These are phyloP conservation scores for Wickerhamiella alocasiicola DNA, from an alignment of 805 yeast species.

Conservation along the genomic window DNA sequence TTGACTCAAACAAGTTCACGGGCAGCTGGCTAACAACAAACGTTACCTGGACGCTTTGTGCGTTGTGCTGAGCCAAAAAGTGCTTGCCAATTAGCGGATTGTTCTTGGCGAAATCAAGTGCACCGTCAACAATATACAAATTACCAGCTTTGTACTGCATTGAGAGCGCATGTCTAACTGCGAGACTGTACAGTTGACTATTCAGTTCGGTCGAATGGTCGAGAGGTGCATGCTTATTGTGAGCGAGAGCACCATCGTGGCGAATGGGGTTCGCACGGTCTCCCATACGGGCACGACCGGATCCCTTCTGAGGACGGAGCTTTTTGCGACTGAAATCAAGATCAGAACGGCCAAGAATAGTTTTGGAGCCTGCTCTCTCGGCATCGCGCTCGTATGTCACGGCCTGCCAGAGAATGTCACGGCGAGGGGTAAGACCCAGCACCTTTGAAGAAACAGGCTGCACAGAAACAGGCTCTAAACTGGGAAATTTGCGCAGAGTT, in stretches of 20 bases:
- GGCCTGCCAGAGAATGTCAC: slow-evolving; percentile 90
- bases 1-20: slow-evolving; percentile 47
- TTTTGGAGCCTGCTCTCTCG: slow-evolving; percentile 77
- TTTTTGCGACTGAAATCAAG: slow-evolving; percentile 77
- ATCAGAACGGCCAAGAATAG: slow-evolving; percentile 76
- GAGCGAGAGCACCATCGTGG: slow-evolving; percentile 78
- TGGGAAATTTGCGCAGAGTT: slow-evolving; percentile 73
- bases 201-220: slow-evolving; percentile 76
- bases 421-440: slow-evolving; percentile 63
- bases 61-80: slow-evolving; percentile 36
- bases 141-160: slow-evolving; percentile 66
- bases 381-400: slow-evolving; percentile 85
- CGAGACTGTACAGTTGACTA: slow-evolving; percentile 54
- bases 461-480: slow-evolving; percentile 69
- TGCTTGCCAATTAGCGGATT: slow-evolving; percentile 37
- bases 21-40: slow-evolving; percentile 55
- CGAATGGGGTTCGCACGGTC: slow-evolving; percentile 90
- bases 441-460: slow-evolving; percentile 66
- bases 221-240: slow-evolving; percentile 81
- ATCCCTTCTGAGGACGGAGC: slow-evolving; percentile 79
- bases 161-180: slow-evolving; percentile 72
- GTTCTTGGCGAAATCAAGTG: slow-evolving; percentile 27
- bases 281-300: slow-evolving; percentile 93
- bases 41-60: slow-evolving; percentile 31
- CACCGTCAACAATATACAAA: slow-evolving; percentile 53